These are phyloP conservation scores for Boletus semigastroideus DNA, from an alignment of 1,284 basidiomycete species.

Conservation along the genomic window DNA sequence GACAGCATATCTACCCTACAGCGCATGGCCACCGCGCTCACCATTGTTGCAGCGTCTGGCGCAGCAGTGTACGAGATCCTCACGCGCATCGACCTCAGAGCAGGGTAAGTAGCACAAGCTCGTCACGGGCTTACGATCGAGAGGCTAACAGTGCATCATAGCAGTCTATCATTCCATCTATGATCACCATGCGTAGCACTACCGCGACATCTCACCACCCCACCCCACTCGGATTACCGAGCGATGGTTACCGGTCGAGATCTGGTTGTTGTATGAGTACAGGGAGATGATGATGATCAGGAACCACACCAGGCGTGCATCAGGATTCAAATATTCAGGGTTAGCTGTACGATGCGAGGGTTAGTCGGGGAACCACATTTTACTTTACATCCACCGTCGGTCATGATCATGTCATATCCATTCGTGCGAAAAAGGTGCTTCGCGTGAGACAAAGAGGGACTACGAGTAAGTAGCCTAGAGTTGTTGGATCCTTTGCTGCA, in stretches of 20 bases:
- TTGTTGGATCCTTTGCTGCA: conserved; percentile 63
- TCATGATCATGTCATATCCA: background rate
- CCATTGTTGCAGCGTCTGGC: conserved; percentile 32
- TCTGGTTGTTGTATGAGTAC: conserved; percentile 18
- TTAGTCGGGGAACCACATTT: background rate
- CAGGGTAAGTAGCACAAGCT: conserved; percentile 15
- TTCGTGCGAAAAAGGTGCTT: background rate
- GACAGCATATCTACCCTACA: conserved; percentile 27
- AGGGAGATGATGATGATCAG: background rate
- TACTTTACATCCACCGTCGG: conserved; percentile 11
- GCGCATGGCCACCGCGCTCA: conserved; percentile 26
- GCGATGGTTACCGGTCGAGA: background rate
- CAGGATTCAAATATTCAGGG: too few relatives aligned
- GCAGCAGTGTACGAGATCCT: conserved; percentile 34
- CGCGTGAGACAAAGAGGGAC: background rate
- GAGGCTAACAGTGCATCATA: background rate
- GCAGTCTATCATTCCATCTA: conserved; percentile 16
- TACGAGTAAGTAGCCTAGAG: conserved; percentile 35
- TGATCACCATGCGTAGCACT: conserved; percentile 8
- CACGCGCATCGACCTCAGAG: conserved; percentile 9
- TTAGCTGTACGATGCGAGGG: background rate
- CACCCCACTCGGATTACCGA: background rate
- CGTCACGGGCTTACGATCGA: background rate
- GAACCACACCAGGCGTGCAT: background rate
- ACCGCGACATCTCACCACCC: background rate